phyloP scores from a whole-genome alignment of 345 rosid genomes.

The Erodium maritimum region DNA sequence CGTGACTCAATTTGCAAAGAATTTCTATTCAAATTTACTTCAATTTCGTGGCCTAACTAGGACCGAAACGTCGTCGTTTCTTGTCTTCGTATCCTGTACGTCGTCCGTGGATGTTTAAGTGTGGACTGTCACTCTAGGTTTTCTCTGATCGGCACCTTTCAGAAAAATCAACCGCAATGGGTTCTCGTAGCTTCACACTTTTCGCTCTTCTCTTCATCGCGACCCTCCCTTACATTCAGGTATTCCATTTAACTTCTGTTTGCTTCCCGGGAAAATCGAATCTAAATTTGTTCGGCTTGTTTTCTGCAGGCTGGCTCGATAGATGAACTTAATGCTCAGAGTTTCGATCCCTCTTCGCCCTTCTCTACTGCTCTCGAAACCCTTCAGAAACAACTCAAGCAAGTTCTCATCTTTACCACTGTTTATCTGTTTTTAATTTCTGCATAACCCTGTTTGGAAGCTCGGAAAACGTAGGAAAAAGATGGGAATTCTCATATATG shows the following conservation, averaged over 20 bases:
- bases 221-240: constrained; percentile 14
- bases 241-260: constrained; percentile 2
- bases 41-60: too few species aligned
- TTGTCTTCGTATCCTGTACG: too few species aligned
- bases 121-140: too few species aligned
- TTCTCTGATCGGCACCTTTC: too few species aligned
- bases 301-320: constrained; percentile 19
- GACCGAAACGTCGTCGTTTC: too few species aligned
- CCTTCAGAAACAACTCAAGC: constrained; percentile 34
- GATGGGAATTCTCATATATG: neutral
- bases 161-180: constrained; percentile 11
- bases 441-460: neutral
- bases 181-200: constrained; percentile 9
- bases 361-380: constrained; percentile 24
- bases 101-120: too few species aligned
- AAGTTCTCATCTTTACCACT: neutral
- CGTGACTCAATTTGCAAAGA: too few species aligned
- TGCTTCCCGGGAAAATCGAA: neutral
- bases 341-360: constrained; percentile 20
- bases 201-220: constrained; percentile 12
- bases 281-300: neutral
- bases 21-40: too few species aligned
- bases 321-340: constrained; percentile 9
- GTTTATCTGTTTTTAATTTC: neutral
- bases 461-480: neutral